phyloP scores from a whole-genome alignment of 768 basidiomycete species.

The Suillus plorans region DNA sequence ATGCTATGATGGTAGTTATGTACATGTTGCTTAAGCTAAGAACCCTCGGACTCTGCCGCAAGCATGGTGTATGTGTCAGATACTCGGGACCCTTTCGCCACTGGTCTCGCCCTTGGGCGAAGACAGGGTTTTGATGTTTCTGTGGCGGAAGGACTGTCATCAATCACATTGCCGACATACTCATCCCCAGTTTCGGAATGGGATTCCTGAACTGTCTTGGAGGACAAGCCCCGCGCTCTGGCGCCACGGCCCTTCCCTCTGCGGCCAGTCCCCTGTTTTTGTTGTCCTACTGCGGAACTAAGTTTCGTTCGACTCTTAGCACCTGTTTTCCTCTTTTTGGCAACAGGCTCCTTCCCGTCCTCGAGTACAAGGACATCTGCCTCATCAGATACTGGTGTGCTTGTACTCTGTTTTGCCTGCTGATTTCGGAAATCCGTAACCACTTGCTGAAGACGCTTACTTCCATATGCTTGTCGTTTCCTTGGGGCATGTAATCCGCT shows the following conservation, averaged over 20 bases:
- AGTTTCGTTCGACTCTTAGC: slow-evolving; percentile 12
- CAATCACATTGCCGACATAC: slow-evolving; percentile 14
- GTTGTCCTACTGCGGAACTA: neutral
- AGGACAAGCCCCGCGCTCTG: neutral
- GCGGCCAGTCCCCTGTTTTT: neutral
- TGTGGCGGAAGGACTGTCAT: slow-evolving; percentile 3
- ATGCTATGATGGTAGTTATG: neutral
- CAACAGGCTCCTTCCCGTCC: slow-evolving; percentile 24
- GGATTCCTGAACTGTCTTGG: neutral
- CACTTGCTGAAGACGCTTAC: slow-evolving; percentile 85
- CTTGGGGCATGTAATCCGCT: slow-evolving; percentile 73
- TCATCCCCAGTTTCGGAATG: slow-evolving; percentile 22
- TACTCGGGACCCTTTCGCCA: slow-evolving; percentile 7
- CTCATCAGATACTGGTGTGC: slow-evolving; percentile 14
- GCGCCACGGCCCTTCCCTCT: neutral
- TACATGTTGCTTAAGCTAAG: slow-evolving; percentile 3
- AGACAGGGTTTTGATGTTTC: slow-evolving; percentile 28
- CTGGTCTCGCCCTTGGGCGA: slow-evolving; percentile 43
- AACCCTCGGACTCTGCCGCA: slow-evolving; percentile 4
- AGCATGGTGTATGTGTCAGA: slow-evolving; percentile 6
- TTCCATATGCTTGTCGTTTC: slow-evolving; percentile 77
- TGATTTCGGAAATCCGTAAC: slow-evolving; percentile 75
- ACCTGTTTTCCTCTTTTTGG: slow-evolving; percentile 32
- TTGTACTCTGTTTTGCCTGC: slow-evolving; percentile 20
- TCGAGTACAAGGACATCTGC: slow-evolving; percentile 27